Evolutionary conservation across 2,329 filamentous ascomycete genomes (phyloP).

Genomic region (Mollisia scopiformis): DNA sequence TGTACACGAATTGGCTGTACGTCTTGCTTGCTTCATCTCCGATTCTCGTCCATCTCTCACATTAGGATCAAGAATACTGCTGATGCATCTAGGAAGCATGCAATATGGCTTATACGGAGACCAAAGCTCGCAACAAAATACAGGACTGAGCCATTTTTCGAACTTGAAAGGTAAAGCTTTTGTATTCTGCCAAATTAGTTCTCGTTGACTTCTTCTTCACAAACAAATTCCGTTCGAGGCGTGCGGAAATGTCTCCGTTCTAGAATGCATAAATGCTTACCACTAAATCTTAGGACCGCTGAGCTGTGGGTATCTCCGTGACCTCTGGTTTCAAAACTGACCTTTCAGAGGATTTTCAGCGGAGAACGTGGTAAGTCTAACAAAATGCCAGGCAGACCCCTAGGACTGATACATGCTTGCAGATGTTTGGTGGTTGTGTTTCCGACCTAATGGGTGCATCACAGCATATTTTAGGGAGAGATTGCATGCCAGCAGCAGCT

Average conservation of each 20-base stretch:
- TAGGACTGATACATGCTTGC: neutral
- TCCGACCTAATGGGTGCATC: neutral
- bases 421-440: neutral
- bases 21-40: no score
- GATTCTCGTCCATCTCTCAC: no score
- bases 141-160: neutral
- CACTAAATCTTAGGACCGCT: neutral
- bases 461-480: neutral
- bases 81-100: neutral
- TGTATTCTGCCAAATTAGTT: neutral
- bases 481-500: neutral
- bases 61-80: neutral
- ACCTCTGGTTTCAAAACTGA: neutral
- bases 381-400: neutral
- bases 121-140: neutral
- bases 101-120: neutral
- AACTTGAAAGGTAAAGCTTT: neutral
- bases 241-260: no score
- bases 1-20: slow-evolving; percentile 8
- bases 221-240: no score
- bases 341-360: neutral
- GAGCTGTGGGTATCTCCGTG: neutral
- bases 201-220: neutral
- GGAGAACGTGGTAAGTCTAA: neutral
- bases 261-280: neutral